Base-by-base conservation (phyloP, 306 rosid genomes). In the Corylus avellana region DNA sequence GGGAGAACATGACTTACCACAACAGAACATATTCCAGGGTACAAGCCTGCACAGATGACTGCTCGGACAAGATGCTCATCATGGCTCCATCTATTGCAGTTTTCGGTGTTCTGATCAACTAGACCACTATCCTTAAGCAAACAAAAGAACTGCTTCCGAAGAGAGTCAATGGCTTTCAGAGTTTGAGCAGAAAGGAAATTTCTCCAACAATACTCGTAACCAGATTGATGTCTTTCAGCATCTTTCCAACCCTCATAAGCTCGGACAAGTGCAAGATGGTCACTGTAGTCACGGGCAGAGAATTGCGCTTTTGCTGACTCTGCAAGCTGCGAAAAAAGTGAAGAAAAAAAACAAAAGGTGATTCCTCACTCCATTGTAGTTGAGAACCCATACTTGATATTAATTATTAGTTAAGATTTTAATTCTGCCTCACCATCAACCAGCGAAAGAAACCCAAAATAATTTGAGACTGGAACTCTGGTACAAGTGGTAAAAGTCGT, bases 161-260 rank as follows among this genome's bases (percentile, higher is more conserved):
- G 93, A 75, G 98, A 90, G 87, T 93, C 99, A 81, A 96, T 90
- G 56, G 96, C 98, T 86, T 91, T 96, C 96, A 96, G 86, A 12
- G 99, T 90, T 82, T 91, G 98, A 7, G 73, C 84, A 69, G 98
- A 96, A 75, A 93, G 93, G 78, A 96, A 93, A 59, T 93, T 91
- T 79, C 87, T 96, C 98, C 98, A 93, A 84, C 98, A 95, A 82
- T 90, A 95, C 68, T 95, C 99, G 75, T 88, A 84, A 76, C 94
- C 92, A 80, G 85, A 89, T 70, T 70, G 86, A 84, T 83, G 85
- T 77, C 85, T 79, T 84, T 93, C 99, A 79, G 98, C 99, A 79
- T 82, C 88, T 85, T 83, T 91, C 98, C 98, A 96, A 63, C 91
- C 96, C 86, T 87, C 94, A 67, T 87, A 91, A 59, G 99, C 99